A percentile compares a stretch with the other conserved stretches of the same genome.
Evolutionary conservation across 2,329 filamentous ascomycete species (phyloP).

Genomic region (Atkinsonella texensis): DNA sequence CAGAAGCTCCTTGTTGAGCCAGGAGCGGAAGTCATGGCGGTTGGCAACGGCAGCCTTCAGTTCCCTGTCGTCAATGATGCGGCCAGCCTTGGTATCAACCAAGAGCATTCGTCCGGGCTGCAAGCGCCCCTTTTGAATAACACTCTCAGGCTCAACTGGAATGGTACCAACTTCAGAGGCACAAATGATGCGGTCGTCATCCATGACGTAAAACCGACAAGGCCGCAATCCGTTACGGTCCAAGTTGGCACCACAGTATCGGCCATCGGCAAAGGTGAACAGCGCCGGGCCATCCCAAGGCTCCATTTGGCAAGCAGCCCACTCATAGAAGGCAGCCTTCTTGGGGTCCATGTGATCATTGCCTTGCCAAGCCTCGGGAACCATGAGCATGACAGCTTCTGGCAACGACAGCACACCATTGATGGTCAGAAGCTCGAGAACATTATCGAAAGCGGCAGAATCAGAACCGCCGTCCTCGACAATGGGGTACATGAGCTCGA

Average conservation of each 20-base stretch:
- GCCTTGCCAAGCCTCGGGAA: constrained; percentile 95
- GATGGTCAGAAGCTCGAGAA: constrained; percentile 84
- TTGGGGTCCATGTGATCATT: constrained; percentile 85
- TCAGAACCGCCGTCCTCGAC: constrained; percentile 95
- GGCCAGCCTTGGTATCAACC: constrained; percentile 78
- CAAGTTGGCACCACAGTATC: constrained; percentile 93
- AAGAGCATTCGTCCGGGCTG: constrained; percentile 94
- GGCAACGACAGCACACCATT: constrained; percentile 92
- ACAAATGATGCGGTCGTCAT: constrained; percentile 94
- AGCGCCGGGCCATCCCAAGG: constrained; percentile 95
- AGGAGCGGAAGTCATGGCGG: constrained; percentile 76
- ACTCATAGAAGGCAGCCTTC: constrained; percentile 96
- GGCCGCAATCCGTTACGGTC: constrained; percentile 91
- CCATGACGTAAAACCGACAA: constrained; percentile 93
- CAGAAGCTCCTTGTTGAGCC: constrained; percentile 78
- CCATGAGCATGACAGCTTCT: constrained; percentile 97
- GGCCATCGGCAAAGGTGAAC: constrained; percentile 92
- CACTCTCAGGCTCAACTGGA: constrained; percentile 74
- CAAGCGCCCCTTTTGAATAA: constrained; percentile 85
- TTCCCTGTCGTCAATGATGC: constrained; percentile 89
- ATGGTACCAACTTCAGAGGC: constrained; percentile 95
- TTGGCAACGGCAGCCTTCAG: constrained; percentile 80
- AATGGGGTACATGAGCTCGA: constrained; percentile 83
- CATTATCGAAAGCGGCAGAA: constrained; percentile 94
- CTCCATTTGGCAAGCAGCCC: constrained; percentile 98